Percentiles rank a stretch among this genome's conserved stretches.
phyloP scores from a whole-genome alignment of 305 asterid genomes.

The Fraxinus velutina region DNA sequence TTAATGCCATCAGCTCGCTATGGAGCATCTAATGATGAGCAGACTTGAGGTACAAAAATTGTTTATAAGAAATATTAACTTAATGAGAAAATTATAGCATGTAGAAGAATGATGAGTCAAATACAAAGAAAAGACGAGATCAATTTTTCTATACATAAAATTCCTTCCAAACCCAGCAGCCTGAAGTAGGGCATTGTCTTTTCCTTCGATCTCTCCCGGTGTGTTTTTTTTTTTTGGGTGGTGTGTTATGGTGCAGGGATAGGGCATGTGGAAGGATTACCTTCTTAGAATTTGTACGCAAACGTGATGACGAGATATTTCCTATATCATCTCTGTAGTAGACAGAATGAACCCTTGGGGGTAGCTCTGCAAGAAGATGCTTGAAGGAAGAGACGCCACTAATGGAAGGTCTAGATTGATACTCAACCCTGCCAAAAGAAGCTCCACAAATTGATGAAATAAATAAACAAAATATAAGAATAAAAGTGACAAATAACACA shows the following conservation, averaged over 20 bases:
- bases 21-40: not conserved
- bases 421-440: slow-evolving; percentile 72
- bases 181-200: not conserved
- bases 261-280: slow-evolving; percentile 33
- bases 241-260: not conserved
- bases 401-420: slow-evolving; percentile 56
- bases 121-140: not conserved
- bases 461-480: slow-evolving; percentile 7
- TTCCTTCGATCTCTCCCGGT: not conserved
- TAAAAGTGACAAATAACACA: not conserved
- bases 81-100: not conserved
- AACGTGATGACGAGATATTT: slow-evolving; percentile 81
- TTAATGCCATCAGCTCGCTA: slow-evolving; percentile 1
- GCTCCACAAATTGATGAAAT: slow-evolving; percentile 21
- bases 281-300: slow-evolving; percentile 73
- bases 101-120: not conserved
- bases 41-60: not conserved
- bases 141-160: not conserved
- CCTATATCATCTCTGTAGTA: slow-evolving; percentile 95
- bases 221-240: not conserved
- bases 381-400: slow-evolving; percentile 83
- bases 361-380: slow-evolving; percentile 82
- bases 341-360: slow-evolving; percentile 95
- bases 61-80: not conserved
- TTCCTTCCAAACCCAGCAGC: slow-evolving; percentile 4